Base-by-base conservation (phyloP, 305 asterid species). In the Rubia peregrina region DNA sequence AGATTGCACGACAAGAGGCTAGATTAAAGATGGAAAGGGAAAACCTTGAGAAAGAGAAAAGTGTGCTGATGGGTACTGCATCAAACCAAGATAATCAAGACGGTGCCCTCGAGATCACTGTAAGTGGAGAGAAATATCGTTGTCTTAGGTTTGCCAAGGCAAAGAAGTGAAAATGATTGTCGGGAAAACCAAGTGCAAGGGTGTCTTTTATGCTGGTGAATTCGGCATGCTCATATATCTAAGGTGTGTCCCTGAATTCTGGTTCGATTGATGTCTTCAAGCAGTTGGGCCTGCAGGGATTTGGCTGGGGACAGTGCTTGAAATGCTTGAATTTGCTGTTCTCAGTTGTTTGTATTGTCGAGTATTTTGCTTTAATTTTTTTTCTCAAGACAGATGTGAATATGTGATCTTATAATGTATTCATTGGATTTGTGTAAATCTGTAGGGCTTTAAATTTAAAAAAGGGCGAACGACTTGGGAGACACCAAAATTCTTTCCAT, bases 41-140 rank as follows among this genome's bases (percentile, higher is more conserved):
- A 67, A 94, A 85, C 76, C 99, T 94, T 17, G 99, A 94, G 87
- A 94, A 94, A 78, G 99, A 94, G 84, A 94, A 94, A 67, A 89
- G 99, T 7, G 98, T 94, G 74, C 85, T 94, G 60, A 94, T 91
- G 99, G 99, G 98, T 73, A 94, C 99, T 41, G 99, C 99, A 44
- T 90, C 97, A 16, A 89, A 87, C 82, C 99, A 94, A 83, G 98
- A 94, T 40, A 94, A 91, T 67, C 99, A 89, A 88, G 99, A 94
- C 61, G 99, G 99, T 12, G 99, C 99, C 72, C 99, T 94, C 36
- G 98, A 94, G 79, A 94, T 94, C 59, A 89, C 98, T 5, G 99
- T 91, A 19, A 89, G 99, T 69, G 99, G 99, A 2, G 99, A 94
- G 82, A 93, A 94, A 76, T 94, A 91, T 68, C 95, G 99, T 16